Base-by-base conservation (phyloP, 306 rosid species). In the Medicago lupulina region DNA sequence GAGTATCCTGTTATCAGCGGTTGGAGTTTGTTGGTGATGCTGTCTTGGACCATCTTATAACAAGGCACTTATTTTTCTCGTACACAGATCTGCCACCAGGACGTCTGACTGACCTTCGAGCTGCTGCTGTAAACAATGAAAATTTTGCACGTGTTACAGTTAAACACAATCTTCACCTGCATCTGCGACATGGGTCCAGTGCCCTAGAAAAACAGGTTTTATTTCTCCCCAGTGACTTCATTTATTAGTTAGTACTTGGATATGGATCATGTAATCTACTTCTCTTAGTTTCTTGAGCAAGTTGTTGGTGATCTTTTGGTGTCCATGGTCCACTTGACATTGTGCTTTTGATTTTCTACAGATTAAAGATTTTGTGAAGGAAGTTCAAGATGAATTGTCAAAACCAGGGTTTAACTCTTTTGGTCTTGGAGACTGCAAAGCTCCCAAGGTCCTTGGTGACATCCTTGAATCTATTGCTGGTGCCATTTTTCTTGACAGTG, bases 101-200 rank as follows among this genome's bases (percentile, higher is more conserved):
- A 76, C 89, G 99, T 57, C 85, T 95, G 85, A 95, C 99, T 57
- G 99, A 95, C 82, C 92, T 95, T 68, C 88, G 97, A 41, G 99
- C 99, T 81, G 99, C 99, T 85, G 99, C 99, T 81, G 99, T 95
- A 25, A 95, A 95, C 83, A 92, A 95, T 75, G 99, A 95, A 89
- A 95, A 95, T 83, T 95, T 95, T 84, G 99, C 99, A 18, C 99
- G 97, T 66, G 97, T 95, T 81, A 89, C 97, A 8, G 97, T 95
- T 58, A 95, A 91, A 82, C 97, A 90, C 81, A 82, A 47, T 77
- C 99, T 95, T 78, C 97, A 95, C 39, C 21, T 89, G 63, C 97
- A 95, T 83, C 96, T 95, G 75, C 90, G 99, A 63, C 99, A 95
- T 83, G 99, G 99, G 31, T 92, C 97, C 2, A 92, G 89, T 71